Percentiles rank a stretch among this genome's conserved stretches.
Evolutionary conservation across 192 early-diverging fungal genomes (phyloP).

Genomic region (Umbelopsis vinacea): DNA sequence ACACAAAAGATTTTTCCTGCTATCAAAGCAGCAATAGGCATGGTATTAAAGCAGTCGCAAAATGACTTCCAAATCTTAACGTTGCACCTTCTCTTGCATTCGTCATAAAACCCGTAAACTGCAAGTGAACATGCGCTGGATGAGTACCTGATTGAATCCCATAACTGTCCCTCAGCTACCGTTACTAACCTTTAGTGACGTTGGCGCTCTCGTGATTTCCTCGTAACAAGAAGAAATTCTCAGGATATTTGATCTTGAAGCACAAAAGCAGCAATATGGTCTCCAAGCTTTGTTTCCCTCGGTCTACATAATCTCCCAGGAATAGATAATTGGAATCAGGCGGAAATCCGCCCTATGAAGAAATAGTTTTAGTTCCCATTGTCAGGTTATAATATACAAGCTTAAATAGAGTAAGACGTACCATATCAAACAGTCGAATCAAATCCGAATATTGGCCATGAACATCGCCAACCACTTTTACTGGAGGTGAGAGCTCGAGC

Average conservation of each 20-base stretch:
- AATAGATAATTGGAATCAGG: slow-evolving; percentile 92
- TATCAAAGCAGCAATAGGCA: slow-evolving; percentile 91
- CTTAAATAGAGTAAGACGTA: background rate
- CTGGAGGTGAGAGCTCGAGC: slow-evolving; percentile 75
- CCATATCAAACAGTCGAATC: slow-evolving; percentile 88
- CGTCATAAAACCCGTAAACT: slow-evolving; percentile 98
- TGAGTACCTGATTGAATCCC: too few relatives aligned
- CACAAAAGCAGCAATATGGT: slow-evolving; percentile 92
- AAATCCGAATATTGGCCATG: slow-evolving; percentile 96
- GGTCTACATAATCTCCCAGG: slow-evolving; percentile 96
- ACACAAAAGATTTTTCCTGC: slow-evolving; percentile 95
- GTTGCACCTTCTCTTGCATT: slow-evolving; percentile 89
- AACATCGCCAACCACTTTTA: slow-evolving; percentile 89
- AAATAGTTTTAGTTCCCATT: too few relatives aligned
- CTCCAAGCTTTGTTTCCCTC: slow-evolving; percentile 94
- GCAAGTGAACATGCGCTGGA: background rate
- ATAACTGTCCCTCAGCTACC: too few relatives aligned
- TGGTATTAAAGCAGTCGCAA: slow-evolving; percentile 91
- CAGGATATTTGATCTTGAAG: slow-evolving; percentile 97
- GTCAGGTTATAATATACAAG: background rate
- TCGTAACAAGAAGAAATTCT: slow-evolving; percentile 96
- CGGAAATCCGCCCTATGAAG: slow-evolving; percentile 76
- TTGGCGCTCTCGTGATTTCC: slow-evolving; percentile 97
- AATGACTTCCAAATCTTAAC: slow-evolving; percentile 93
- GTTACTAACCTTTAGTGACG: slow-evolving; percentile 76